These are phyloP conservation scores for Aspergillus flavus DNA, from an alignment of 2,329 filamentous ascomycete species.

Conservation along the genomic window DNA sequence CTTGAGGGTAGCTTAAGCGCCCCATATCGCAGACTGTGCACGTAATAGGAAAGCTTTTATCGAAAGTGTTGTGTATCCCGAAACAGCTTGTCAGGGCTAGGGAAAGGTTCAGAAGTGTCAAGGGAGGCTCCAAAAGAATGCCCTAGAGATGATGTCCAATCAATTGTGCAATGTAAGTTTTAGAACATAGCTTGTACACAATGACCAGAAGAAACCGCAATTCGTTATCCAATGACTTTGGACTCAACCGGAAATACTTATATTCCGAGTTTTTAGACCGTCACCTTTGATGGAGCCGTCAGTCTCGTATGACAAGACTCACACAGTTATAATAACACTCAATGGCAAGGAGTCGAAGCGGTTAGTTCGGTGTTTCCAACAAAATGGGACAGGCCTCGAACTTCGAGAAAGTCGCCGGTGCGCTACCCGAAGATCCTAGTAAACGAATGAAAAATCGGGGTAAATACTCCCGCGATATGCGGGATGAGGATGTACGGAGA, in stretches of 20 bases:
- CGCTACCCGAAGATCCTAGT: not conserved
- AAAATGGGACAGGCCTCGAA: not conserved
- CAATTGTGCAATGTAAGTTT: not conserved
- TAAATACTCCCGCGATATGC: not conserved
- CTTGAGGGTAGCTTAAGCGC: constrained; percentile 29
- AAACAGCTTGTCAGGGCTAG: not conserved
- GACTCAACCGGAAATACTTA: not conserved
- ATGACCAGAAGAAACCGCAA: not conserved
- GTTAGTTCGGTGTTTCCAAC: not conserved
- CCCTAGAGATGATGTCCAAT: too few species aligned
- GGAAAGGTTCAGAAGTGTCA: not conserved
- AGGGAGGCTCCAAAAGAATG: not conserved
- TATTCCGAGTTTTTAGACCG: not conserved
- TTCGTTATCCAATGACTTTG: not conserved
- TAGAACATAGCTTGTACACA: constrained; percentile 3
- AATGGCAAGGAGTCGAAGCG: not conserved
- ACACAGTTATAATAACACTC: not conserved
- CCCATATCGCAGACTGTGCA: constrained; percentile 29
- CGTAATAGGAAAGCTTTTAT: not conserved
- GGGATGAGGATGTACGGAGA: not conserved
- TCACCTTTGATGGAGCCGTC: not conserved
- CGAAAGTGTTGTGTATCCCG: not conserved
- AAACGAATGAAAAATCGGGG: not conserved
- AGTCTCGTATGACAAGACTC: not conserved
- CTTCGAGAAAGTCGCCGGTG: not conserved